These are phyloP conservation scores for Bromus sterilis DNA, from an alignment of 176 grass and related monocot species.

Conservation along the genomic window DNA sequence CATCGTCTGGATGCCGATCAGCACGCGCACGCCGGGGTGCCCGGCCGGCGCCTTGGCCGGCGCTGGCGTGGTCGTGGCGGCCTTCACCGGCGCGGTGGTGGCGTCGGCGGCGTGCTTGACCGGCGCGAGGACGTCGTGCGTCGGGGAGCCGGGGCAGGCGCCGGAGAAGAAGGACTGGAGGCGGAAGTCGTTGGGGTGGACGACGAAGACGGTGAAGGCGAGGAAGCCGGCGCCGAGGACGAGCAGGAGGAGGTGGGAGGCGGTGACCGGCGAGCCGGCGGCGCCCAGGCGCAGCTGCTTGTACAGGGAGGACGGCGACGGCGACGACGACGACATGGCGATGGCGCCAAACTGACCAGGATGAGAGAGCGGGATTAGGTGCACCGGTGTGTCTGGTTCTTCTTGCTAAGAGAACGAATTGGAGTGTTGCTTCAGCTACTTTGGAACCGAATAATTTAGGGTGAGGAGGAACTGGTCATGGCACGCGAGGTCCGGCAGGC, in stretches of 20 bases:
- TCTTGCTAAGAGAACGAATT: background rate
- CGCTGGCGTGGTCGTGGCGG: background rate
- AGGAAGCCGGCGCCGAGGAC: conserved; percentile 42
- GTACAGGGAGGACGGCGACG: conserved; percentile 32
- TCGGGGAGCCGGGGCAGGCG: background rate
- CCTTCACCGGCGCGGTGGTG: background rate
- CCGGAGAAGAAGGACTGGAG: conserved; percentile 39
- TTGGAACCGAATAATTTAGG: background rate
- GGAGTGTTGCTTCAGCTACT: background rate
- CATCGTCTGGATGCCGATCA: conserved; percentile 57
- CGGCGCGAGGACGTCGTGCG: background rate
- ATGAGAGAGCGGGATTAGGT: too few species aligned
- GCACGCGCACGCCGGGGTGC: conserved; percentile 22
- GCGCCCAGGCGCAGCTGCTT: conserved; percentile 41
- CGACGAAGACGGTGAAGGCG: conserved; percentile 47
- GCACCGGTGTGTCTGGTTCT: background rate
- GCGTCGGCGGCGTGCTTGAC: background rate
- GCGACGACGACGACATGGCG: too few species aligned
- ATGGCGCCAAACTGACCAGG: too few species aligned
- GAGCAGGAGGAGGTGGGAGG: conserved; percentile 35
- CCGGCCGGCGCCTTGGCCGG: background rate
- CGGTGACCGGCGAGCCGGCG: conserved; percentile 6
- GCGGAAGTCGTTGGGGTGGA: conserved; percentile 47
- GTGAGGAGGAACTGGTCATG: conserved; percentile 4
- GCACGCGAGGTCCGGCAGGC: background rate